These are phyloP conservation scores for Triglochin maritima DNA, from an alignment of 106 monocot species.

Conservation along the genomic window DNA sequence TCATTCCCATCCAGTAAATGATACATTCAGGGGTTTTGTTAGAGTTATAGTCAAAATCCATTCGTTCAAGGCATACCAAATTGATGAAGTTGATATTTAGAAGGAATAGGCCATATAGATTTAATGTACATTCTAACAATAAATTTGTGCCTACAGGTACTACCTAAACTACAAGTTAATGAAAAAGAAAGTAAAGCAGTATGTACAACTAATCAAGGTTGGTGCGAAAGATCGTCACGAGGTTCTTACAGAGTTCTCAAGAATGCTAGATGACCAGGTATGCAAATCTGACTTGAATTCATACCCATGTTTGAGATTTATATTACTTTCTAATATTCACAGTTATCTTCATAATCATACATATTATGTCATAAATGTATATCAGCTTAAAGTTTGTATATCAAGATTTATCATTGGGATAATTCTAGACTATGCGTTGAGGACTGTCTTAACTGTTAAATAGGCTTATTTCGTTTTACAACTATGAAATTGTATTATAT, in stretches of 20 bases:
- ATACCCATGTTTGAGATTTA: neutral
- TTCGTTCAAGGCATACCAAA: no score
- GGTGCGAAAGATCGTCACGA: constrained; percentile 49
- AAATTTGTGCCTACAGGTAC: constrained; percentile 39
- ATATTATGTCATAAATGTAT: neutral
- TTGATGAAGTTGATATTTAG: no score
- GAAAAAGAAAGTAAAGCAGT: constrained; percentile 92
- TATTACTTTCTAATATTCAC: neutral
- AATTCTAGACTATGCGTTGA: no score
- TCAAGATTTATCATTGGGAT: no score
- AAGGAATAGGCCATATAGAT: no score
- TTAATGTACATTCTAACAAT: neutral
- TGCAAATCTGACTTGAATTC: neutral
- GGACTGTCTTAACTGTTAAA: no score
- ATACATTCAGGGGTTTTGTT: no score
- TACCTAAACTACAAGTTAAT: constrained; percentile 96
- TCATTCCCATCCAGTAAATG: no score
- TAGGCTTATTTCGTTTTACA: no score
- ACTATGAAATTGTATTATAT: no score
- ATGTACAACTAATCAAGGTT: constrained; percentile 43
- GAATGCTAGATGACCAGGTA: constrained; percentile 91
- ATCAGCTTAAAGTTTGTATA: neutral
- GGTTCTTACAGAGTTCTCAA: constrained; percentile 85
- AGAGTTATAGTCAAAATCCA: no score
- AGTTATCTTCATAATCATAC: no score